phyloP scores from a whole-genome alignment of 306 rosid species.

The Rosa lucieae region DNA sequence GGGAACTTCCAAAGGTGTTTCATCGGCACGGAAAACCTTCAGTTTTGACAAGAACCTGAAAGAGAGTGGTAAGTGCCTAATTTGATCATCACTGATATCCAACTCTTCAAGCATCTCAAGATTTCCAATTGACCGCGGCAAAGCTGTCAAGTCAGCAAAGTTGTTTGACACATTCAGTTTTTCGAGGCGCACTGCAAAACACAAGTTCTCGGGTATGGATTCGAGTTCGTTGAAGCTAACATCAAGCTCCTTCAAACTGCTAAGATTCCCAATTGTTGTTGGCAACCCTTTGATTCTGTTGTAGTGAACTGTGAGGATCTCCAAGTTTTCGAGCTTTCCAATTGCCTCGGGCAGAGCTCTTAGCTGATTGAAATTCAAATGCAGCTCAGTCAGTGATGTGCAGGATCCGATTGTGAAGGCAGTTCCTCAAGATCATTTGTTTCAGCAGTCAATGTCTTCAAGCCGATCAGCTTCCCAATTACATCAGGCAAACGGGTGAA shows the following conservation, averaged over 20 bases:
- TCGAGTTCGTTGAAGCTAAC: constrained; percentile 87
- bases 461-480: constrained; percentile 60
- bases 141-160: constrained; percentile 77
- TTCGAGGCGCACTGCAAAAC: constrained; percentile 61
- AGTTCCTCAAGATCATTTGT: constrained; percentile 78
- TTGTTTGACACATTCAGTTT: constrained; percentile 76
- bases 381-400: constrained; percentile 54
- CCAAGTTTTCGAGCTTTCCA: constrained; percentile 74
- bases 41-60: constrained; percentile 68
- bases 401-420: constrained; percentile 77
- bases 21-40: constrained; percentile 58
- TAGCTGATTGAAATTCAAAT: constrained; percentile 75
- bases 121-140: constrained; percentile 81
- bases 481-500: constrained; percentile 62
- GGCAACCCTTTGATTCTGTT: constrained; percentile 76
- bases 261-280: constrained; percentile 63
- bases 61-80: constrained; percentile 68
- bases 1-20: constrained; percentile 85
- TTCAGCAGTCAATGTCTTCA: constrained; percentile 62
- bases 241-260: constrained; percentile 79
- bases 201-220: constrained; percentile 61
- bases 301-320: constrained; percentile 72
- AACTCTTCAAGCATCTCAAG: constrained; percentile 93
- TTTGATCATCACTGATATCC: constrained; percentile 88
- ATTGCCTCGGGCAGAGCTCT: constrained; percentile 87